Percentiles rank a stretch among this genome's conserved stretches.
These are phyloP conservation scores for Hebeloma cylindrosporum DNA, from an alignment of 768 basidiomycete genomes.

Conservation along the genomic window DNA sequence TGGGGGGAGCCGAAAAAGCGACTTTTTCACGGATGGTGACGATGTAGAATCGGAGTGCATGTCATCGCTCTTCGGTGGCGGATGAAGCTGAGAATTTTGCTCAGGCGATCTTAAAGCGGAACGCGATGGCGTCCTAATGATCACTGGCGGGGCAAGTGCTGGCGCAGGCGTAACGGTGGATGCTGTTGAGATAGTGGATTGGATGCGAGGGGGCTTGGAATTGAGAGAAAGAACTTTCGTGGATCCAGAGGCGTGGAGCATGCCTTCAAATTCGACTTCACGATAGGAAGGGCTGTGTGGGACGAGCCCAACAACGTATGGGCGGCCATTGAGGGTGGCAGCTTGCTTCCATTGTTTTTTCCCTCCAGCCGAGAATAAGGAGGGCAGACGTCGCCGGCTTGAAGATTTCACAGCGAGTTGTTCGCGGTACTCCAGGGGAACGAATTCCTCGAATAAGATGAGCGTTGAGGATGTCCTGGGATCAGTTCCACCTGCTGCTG, in stretches of 20 bases:
- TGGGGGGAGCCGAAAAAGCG: constrained; percentile 61
- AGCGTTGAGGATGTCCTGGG: constrained; percentile 73
- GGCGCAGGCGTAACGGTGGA: constrained; percentile 15
- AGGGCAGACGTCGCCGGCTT: constrained; percentile 62
- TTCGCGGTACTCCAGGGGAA: constrained; percentile 83
- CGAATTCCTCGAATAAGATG: constrained; percentile 91
- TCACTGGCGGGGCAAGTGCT: constrained; percentile 18
- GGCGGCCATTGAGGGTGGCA: constrained; percentile 76
- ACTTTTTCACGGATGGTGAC: constrained; percentile 38
- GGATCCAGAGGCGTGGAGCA: constrained; percentile 54
- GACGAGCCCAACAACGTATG: constrained; percentile 65
- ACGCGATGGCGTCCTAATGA: constrained; percentile 21
- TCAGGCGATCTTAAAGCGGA: constrained; percentile 22
- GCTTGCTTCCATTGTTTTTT: constrained; percentile 78
- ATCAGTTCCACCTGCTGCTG: constrained; percentile 44
- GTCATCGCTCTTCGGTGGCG: constrained; percentile 35
- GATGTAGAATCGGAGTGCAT: constrained; percentile 32
- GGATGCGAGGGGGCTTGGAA: constrained; percentile 24
- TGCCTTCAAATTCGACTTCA: constrained; percentile 79
- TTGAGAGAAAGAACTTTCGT: constrained; percentile 47
- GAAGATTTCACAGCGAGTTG: constrained; percentile 60
- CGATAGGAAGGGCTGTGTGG: constrained; percentile 51
- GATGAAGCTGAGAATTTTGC: constrained; percentile 19
- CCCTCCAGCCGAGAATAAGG: constrained; percentile 56
- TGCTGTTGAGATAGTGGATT: constrained; percentile 14